Evolutionary conservation across 1,139 yeast species (phyloP), one percentile per base, ranked within the genome.

Genomic region (Geotrichum siamense): DNA sequence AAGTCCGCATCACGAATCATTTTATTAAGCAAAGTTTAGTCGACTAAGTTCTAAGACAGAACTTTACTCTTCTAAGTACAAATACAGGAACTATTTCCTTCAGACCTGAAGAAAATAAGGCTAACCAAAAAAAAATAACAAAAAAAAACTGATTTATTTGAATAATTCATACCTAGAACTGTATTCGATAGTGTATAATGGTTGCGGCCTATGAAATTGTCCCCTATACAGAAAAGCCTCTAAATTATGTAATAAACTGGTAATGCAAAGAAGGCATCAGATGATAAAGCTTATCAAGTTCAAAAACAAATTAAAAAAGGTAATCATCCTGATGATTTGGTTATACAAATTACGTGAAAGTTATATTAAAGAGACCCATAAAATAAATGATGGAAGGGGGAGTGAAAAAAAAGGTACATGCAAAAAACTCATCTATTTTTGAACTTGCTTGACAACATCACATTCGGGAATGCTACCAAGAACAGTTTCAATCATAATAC

Each of bases 401-500:
- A 16, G 20, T 20, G 16, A 12, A 23, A 26, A 17, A 12, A 22
- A 35, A 35, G 16, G 25, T 35, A 35, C 3, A 19, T 15, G 28
- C 20, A 8, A 25, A 26, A 12, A 3, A 17, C 20, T 36, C 20
- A 9, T 8, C 28, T 9, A 13, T 17, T 38, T 35, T 21, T 12
- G 37, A 36, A 52, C 50, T 48, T 53, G 57, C 57, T 58, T 59
- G 50, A 80, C 76, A 94, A 91, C 89, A 71, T 89, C 95, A 64
- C 95, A 96, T 63, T 85, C 94, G 50, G 93, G 89, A 62, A 89
- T 84, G 49, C 94, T 77, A 67, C 97, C 97, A 69, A 93, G 84
- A 57, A 91, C 80, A 60, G 97, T 89, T 76, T 91, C 98, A 60
- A 84, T 84, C 82, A 91, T 85, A 64, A 91, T 87, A 75, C 97